Evolutionary conservation across 2,329 filamentous ascomycete genomes (phyloP).

Genomic region (Monosporascus sp.): DNA sequence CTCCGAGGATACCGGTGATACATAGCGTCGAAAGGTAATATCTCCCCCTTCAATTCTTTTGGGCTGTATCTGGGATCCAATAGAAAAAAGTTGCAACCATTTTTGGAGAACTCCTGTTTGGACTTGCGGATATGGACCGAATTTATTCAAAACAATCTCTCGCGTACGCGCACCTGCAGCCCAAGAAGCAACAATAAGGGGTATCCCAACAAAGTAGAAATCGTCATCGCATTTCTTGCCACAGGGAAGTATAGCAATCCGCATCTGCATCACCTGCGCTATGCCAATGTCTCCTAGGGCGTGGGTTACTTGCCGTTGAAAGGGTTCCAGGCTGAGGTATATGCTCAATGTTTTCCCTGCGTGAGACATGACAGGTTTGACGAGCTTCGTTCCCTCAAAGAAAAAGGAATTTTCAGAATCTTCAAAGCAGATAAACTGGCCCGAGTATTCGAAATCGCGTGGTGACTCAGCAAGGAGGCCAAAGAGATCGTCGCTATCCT

Average conservation of each 20-base stretch:
- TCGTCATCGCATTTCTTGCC: background rate
- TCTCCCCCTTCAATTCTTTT: background rate
- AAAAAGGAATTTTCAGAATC: accelerated
- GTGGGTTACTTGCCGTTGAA: background rate
- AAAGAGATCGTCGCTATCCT: constrained; percentile 1
- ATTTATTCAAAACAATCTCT: background rate
- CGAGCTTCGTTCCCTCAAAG: accelerated
- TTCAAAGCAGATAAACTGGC: background rate
- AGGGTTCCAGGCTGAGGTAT: background rate
- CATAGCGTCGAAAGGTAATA: background rate
- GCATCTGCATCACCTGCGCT: no score
- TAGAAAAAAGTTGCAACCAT: background rate
- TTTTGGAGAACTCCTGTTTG: background rate
- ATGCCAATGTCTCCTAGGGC: background rate
- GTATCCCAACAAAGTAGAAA: background rate
- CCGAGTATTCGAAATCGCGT: background rate
- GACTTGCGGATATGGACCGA: background rate
- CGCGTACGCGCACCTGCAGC: accelerated
- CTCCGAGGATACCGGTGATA: accelerated
- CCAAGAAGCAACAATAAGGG: accelerated
- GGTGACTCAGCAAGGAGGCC: constrained; percentile 4
- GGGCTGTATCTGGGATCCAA: background rate
- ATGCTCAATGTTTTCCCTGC: background rate
- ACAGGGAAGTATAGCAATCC: no score
- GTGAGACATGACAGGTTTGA: background rate